phyloP scores from a whole-genome alignment of 2,329 filamentous ascomycete species.

The Hypoxylon sp. region DNA sequence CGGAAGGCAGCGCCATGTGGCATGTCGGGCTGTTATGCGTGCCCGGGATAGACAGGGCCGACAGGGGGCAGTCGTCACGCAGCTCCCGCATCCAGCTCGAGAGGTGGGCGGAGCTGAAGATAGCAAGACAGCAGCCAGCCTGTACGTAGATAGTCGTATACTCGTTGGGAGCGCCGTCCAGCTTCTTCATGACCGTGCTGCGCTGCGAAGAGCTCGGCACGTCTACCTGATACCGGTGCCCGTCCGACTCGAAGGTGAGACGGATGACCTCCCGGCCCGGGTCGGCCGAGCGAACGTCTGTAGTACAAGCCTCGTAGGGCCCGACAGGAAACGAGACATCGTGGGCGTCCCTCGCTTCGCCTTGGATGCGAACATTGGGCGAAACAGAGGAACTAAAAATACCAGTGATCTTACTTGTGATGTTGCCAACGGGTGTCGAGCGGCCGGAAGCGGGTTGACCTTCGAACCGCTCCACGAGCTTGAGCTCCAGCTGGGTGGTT shows the following conservation, averaged over 20 bases:
- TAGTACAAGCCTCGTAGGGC: slow-evolving; percentile 71
- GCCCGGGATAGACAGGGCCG: slow-evolving; percentile 86
- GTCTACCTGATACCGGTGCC: slow-evolving; percentile 75
- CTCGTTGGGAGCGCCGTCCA: slow-evolving; percentile 59
- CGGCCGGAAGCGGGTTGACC: slow-evolving; percentile 54
- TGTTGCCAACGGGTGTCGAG: slow-evolving; percentile 54
- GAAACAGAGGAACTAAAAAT: slow-evolving; percentile 53
- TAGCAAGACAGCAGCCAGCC: slow-evolving; percentile 60
- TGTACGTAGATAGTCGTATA: slow-evolving; percentile 72
- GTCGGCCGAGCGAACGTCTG: slow-evolving; percentile 68
- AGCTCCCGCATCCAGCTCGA: slow-evolving; percentile 83
- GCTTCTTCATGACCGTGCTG: slow-evolving; percentile 66
- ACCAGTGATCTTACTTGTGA: slow-evolving; percentile 53
- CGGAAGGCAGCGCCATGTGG: slow-evolving; percentile 85
- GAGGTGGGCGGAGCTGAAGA: slow-evolving; percentile 76
- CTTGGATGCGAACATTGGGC: slow-evolving; percentile 55
- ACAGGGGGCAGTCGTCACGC: slow-evolving; percentile 74
- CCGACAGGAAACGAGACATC: slow-evolving; percentile 70
- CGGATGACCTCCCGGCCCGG: slow-evolving; percentile 72
- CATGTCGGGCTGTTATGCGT: slow-evolving; percentile 94
- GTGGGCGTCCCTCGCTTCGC: slow-evolving; percentile 66
- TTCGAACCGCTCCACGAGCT: slow-evolving; percentile 76
- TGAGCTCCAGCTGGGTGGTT: slow-evolving; percentile 74
- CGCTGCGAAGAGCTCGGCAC: slow-evolving; percentile 68
- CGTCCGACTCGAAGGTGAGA: slow-evolving; percentile 73